Evolutionary conservation across 129 eudicot species (phyloP).

Genomic region (Gnaphalium uliginosum): DNA sequence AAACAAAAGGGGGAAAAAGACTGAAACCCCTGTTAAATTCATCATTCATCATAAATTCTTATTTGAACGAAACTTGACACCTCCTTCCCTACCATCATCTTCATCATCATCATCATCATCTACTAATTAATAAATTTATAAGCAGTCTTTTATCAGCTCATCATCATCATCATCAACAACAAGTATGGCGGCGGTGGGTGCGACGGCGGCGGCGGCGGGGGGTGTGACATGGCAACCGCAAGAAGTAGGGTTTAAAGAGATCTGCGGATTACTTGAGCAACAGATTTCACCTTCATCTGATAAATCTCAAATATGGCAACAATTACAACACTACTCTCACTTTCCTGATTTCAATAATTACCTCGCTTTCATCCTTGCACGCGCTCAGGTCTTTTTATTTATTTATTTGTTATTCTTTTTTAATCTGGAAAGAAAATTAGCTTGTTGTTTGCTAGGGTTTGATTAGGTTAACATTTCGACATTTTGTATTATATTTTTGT

Average conservation of each 20-base stretch:
- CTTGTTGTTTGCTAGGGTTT: not conserved
- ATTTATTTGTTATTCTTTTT: no score
- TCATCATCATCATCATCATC: not conserved
- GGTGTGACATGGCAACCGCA: constrained; percentile 77
- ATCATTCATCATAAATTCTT: not conserved
- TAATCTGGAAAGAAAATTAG: not conserved
- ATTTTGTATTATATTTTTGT: no score
- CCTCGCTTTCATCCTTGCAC: constrained; percentile 84
- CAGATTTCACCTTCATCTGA: constrained; percentile 92
- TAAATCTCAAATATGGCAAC: constrained; percentile 87
- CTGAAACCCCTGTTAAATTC: not conserved
- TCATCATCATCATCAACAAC: not conserved
- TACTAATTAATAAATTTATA: no score
- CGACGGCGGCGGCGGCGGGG: constrained; percentile 14
- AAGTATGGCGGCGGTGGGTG: constrained; percentile 18
- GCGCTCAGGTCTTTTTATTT: constrained; percentile 62
- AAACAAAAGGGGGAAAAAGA: not conserved
- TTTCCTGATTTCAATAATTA: constrained; percentile 94
- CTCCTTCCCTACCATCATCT: not conserved
- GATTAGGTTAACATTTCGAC: not conserved
- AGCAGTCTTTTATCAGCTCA: not conserved
- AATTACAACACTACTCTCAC: constrained; percentile 84
- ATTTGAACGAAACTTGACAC: not conserved
- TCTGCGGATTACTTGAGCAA: constrained; percentile 86
- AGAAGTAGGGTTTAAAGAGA: constrained; percentile 90